A percentile compares a stretch with the other conserved stretches of the same genome.
Conservation (phyloP, 2,329 filamentous ascomycete species). For the Ascochyta fabae region DNA sequence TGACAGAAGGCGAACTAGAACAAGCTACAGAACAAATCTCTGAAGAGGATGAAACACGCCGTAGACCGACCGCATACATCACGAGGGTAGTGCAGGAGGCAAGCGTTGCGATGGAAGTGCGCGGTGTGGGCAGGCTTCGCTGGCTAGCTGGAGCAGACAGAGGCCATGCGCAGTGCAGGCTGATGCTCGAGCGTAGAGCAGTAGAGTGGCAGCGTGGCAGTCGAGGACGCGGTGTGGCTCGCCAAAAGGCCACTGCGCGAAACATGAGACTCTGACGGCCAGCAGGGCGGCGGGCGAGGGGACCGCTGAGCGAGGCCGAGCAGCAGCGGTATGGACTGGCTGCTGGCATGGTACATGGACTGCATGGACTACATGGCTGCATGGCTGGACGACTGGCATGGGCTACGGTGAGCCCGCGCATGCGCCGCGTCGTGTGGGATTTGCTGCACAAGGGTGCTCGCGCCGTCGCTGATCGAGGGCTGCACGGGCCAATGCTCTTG, state of each 20-base stretch:
- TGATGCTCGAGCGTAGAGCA: no score
- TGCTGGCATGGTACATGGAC: no score
- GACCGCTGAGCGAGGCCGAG: background rate
- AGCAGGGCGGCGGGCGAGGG: conserved; percentile 7
- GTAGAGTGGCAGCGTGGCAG: no score
- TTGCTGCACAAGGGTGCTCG: conserved; percentile 9
- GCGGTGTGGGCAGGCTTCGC: conserved; percentile 1
- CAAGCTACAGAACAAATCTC: conserved; percentile 24
- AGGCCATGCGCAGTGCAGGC: conserved; percentile 8
- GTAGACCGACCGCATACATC: conserved; percentile 24
- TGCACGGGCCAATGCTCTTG: background rate
- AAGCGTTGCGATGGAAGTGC: background rate
- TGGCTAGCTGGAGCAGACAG: conserved; percentile 16
- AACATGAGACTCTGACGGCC: conserved; percentile 8
- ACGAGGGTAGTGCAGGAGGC: conserved; percentile 9
- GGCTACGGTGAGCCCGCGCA: conserved; percentile 13
- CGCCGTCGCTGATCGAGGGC: conserved; percentile 13
- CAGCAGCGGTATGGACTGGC: conserved; percentile 1
- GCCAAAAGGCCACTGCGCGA: conserved; percentile 4
- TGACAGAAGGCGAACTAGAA: conserved; percentile 18
- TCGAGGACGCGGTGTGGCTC: background rate
- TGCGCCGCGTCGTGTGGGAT: conserved; percentile 2
- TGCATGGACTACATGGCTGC: no score
- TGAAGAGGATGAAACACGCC: conserved; percentile 24
- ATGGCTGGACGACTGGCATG: no score